Evolutionary conservation across 345 rosid genomes (phyloP).

Genomic region (Conringia planisiliqua): DNA sequence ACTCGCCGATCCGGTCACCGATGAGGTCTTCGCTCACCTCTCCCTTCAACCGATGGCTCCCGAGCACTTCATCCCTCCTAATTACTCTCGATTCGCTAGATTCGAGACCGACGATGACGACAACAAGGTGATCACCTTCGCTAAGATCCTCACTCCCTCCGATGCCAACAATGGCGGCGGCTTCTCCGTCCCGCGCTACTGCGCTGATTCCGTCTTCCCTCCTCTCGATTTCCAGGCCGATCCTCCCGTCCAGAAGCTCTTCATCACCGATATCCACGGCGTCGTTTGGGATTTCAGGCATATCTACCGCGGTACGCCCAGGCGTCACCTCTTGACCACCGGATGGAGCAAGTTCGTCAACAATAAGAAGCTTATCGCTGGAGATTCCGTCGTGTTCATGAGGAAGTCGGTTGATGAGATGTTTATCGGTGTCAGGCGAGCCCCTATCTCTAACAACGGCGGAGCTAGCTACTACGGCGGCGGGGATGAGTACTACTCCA

Average conservation of each 20-base stretch:
- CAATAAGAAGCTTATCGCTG: conserved; percentile 77
- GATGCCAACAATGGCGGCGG: conserved; percentile 98
- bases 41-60: conserved; percentile 33
- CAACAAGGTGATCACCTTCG: conserved; percentile 49
- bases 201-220: conserved; percentile 88
- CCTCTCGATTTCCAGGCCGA: conserved; percentile 67
- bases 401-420: conserved; percentile 47
- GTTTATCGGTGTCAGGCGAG: conserved; percentile 71
- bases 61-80: conserved; percentile 1
- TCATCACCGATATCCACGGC: conserved; percentile 71
- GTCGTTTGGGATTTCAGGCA: conserved; percentile 73
- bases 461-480: not conserved
- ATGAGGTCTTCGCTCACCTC: conserved; percentile 65
- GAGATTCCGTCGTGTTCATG: conserved; percentile 88
- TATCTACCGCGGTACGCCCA: conserved; percentile 87
- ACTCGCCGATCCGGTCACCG: conserved; percentile 69
- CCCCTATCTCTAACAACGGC: conserved; percentile 30
- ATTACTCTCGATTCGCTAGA: conserved; percentile 15
- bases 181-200: conserved; percentile 88
- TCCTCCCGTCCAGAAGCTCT: conserved; percentile 76
- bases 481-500: conserved; percentile 31
- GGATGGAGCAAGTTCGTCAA: conserved; percentile 99
- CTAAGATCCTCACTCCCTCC: conserved; percentile 76
- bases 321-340: conserved; percentile 81
- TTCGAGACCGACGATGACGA: conserved; percentile 16